Conservation (phyloP, 495 filamentous ascomycete species). For the Entonaema liquescens region DNA sequence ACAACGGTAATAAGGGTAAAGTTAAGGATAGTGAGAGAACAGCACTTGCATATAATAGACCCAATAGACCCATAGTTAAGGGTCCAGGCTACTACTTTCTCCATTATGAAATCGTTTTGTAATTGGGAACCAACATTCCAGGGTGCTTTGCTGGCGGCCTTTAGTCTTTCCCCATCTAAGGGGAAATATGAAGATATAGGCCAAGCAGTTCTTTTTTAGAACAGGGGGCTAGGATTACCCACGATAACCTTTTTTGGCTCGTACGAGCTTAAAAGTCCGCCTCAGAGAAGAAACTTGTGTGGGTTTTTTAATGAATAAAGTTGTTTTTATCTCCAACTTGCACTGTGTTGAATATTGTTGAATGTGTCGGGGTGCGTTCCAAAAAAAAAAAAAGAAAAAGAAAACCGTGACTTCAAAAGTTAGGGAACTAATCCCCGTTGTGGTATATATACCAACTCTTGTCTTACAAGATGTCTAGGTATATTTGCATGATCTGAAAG, state of each 20-base stretch:
- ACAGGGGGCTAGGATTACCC: conserved; percentile 1
- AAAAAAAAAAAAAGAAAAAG: too few species aligned
- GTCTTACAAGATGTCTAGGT: conserved; percentile 12
- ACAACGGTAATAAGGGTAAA: not conserved
- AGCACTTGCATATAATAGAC: conserved; percentile 2
- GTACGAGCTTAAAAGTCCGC: conserved; percentile 1
- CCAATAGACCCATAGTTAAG: conserved; percentile 3
- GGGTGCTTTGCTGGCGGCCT: conserved; percentile 8
- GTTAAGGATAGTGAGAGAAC: not conserved
- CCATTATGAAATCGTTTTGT: not conserved
- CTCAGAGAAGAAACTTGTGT: conserved; percentile 3
- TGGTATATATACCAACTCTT: conserved; percentile 5
- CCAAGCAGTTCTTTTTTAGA: not conserved
- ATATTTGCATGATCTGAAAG: conserved; percentile 1
- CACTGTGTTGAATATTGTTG: conserved; percentile 1
- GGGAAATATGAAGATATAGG: conserved; percentile 1
- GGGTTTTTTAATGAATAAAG: conserved; percentile 1
- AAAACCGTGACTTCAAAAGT: conserved; percentile 2
- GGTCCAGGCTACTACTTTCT: not conserved
- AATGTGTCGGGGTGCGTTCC: not conserved
- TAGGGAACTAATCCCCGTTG: conserved; percentile 1
- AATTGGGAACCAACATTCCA: conserved; percentile 7
- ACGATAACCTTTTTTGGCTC: conserved; percentile 6
- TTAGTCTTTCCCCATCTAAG: conserved; percentile 5
- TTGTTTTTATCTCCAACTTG: not conserved